Evolutionary conservation across 2,329 filamentous ascomycete species (phyloP), one percentile per base, ranked within the genome.

Genomic region (Emergomyces pasteurianus): DNA sequence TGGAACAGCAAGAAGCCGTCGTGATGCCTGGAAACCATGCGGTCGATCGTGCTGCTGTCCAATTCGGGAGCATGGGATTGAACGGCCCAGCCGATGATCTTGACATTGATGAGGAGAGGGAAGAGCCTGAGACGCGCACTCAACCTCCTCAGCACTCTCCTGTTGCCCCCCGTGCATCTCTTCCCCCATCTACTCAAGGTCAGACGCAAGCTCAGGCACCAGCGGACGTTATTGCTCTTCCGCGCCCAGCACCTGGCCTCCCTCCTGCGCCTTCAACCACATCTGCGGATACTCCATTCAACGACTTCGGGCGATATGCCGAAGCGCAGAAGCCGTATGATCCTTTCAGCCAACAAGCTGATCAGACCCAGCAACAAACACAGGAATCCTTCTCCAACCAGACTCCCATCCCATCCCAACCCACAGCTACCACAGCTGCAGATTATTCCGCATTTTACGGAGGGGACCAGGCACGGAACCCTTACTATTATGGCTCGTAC

Each of bases 1-100:
- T 95, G 70, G 92, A 97, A 69, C 94, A 99, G 73, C 92, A 96
- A 75, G 94, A 99, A 78, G 90, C 94, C 62, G 94, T 99, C 47
- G 91, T 96, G 65, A 96, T 99, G 92, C 94, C 94, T 53, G 91
- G 90, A 63, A 96, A 96, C 78, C 91, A 94, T 67, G 92, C 94
- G 59, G 88, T 99, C 34, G 92, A 97, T 73, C 87, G 91, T 68
- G 85, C 92, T 66, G 89, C 92, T 57, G 91, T 99, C 56, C 92
- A 97, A 72, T 99, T 99, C 73, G 94, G 94, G 65, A 95, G 92
- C 73, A 90, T 99, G 80, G 95, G 88, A 71, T 76, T 99, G 69
- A 92, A 89, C 71, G 91, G 86, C 59, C 83, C 83, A 63, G 47
- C 62, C 40, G 88, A 92, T 56, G 88, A 91, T 59, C 73, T 79